Base-by-base conservation (phyloP, 352 stramenopile species). In the Globisporangium lucens region DNA sequence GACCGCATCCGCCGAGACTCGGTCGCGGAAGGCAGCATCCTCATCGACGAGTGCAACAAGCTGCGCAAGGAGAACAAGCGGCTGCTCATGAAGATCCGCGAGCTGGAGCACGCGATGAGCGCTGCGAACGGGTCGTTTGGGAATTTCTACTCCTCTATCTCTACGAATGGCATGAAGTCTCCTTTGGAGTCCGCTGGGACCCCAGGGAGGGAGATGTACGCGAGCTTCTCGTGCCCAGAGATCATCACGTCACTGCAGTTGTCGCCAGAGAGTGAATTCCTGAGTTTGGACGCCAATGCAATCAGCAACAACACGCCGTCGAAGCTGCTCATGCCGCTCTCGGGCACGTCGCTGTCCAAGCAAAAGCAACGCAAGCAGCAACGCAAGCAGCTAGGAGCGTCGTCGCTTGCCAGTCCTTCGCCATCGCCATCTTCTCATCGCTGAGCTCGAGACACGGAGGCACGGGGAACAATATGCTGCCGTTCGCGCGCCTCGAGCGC, bases 41-140 rank as follows among this genome's bases (percentile, higher is more conserved):
- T 93, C 33, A 90, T 94, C 55, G 82, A 93, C 29, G 85, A 94
- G 56, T 91, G 86, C 75, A 94, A 92, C 70, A 77, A 83, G 47
- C 62, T 93, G 1, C 79, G 85, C 0, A 93, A 92, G 63, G 79
- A 91, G 35, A 91, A 90, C 68, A 94, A 93, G 41, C 62, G 75
- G 1, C 63, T 88, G n/a, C 62, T 78, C 52, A 75, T 89, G 29
- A 82, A 85, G 63, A 88, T 88, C 58, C 85, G 83, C 20, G 85
- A 91, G 43, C 64, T 94, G 1, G 87, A 94, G 58, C 76, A 83
- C 46, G 55, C 62, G 17, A 41, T 77, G 13, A 70, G 58, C 17
- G 46, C 61, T 8, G 66, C 70, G 6, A 43, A 51, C n/a, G 65
- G 68, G 30, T 53, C 29, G 27, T 38, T 41, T 13, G 53, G 15